Conservation (phyloP, 108 stramenopile species). For the Nitzschia inconspicua region DNA sequence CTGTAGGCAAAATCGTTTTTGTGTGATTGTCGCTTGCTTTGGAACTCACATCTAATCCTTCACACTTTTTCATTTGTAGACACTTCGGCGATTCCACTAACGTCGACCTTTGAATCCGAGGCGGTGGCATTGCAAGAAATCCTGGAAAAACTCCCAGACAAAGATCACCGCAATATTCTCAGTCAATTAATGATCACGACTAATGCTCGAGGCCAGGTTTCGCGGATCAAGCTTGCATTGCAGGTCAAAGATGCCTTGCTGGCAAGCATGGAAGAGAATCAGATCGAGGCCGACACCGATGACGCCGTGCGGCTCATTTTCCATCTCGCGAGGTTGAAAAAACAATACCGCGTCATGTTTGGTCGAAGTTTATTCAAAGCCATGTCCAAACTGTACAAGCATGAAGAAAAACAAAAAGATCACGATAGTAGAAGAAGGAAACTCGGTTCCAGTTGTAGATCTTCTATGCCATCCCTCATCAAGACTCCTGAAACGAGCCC, state of each 20-base stretch:
- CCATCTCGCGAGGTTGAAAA: conserved; percentile 9
- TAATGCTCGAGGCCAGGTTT: neutral
- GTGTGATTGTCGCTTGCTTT: neutral
- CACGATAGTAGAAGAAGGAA: neutral
- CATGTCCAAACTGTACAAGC: conserved; percentile 7
- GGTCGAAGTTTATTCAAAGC: conserved; percentile 9
- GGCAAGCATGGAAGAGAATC: neutral
- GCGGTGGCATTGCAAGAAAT: conserved; percentile 2
- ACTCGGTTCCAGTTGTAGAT: too few relatives aligned
- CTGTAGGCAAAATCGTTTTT: neutral
- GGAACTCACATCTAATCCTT: neutral
- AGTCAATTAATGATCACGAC: conserved; percentile 11
- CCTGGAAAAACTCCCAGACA: conserved; percentile 1
- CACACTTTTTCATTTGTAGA: neutral
- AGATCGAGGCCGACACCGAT: neutral
- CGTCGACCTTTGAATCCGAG: neutral
- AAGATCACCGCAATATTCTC: conserved; percentile 2
- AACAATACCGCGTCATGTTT: neutral
- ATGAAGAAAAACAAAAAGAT: neutral
- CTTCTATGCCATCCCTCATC: too few relatives aligned
- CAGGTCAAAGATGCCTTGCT: neutral
- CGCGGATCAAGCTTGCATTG: conserved; percentile 5
- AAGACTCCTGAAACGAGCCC: too few relatives aligned
- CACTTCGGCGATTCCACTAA: too few relatives aligned
- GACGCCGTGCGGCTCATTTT: conserved; percentile 6